Evolutionary conservation across 2,329 filamentous ascomycete species (phyloP).

Genomic region (Cladophialophora carrionii): DNA sequence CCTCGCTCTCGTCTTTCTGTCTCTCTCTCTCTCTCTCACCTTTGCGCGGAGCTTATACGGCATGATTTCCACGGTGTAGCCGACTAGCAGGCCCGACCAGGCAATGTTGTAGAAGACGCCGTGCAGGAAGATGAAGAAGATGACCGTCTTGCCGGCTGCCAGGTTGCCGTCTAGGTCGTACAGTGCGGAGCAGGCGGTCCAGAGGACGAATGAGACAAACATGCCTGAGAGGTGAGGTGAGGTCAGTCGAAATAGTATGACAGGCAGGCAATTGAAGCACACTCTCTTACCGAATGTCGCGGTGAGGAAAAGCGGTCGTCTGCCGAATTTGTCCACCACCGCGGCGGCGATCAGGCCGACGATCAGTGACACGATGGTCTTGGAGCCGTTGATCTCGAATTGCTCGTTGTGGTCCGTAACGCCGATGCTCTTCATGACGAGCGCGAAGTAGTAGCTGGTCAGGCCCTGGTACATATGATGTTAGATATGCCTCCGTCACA

Average conservation of each 20-base stretch:
- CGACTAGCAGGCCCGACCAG: constrained; percentile 43
- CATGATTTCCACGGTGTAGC: constrained; percentile 54
- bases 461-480: constrained; percentile 29
- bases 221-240: constrained; percentile 43
- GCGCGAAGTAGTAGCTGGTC: constrained; percentile 43
- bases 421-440: constrained; percentile 55
- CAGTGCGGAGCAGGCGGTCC: constrained; percentile 48
- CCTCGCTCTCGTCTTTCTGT: too few relatives aligned
- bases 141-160: constrained; percentile 44
- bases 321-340: constrained; percentile 59
- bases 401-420: constrained; percentile 47
- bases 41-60: constrained; percentile 55
- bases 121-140: constrained; percentile 49
- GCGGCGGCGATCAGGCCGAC: constrained; percentile 61
- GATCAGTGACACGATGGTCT: constrained; percentile 46
- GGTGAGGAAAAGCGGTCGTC: constrained; percentile 60
- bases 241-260: constrained; percentile 31
- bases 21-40: too few relatives aligned
- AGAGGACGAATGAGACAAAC: constrained; percentile 48
- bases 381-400: constrained; percentile 22
- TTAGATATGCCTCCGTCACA: too few relatives aligned
- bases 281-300: constrained; percentile 40
- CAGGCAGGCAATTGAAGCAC: not conserved
- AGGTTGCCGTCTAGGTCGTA: constrained; percentile 43
- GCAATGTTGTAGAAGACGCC: constrained; percentile 48